These are phyloP conservation scores for Conidiobolus incongruus DNA, from an alignment of 371 early-diverging fungal species.

Conservation along the genomic window DNA sequence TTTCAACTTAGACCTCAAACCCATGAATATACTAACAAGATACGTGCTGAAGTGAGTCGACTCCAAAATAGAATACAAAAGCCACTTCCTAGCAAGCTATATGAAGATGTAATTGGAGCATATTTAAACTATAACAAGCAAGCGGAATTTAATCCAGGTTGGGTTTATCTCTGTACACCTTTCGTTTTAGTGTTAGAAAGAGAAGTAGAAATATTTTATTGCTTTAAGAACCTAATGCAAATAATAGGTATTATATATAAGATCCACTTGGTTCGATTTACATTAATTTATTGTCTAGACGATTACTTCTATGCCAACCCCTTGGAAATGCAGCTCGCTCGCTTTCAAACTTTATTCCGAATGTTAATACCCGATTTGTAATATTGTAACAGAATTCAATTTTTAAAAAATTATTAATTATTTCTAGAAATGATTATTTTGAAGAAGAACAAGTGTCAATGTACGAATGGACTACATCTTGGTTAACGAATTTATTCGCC, in stretches of 20 bases:
- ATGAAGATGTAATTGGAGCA: constrained; percentile 66
- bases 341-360: constrained; percentile 57
- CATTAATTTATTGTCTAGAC: neutral
- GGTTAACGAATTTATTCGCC: constrained; percentile 56
- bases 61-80: constrained; percentile 31
- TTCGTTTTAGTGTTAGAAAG: constrained; percentile 46
- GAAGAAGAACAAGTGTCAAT: constrained; percentile 88
- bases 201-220: constrained; percentile 61
- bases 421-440: constrained; percentile 37
- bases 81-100: constrained; percentile 11
- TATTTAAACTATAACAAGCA: constrained; percentile 54
- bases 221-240: constrained; percentile 50
- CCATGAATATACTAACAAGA: constrained; percentile 49
- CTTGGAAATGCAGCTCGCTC: constrained; percentile 23
- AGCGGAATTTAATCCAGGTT: constrained; percentile 47
- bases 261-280: neutral
- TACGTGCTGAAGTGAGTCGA: constrained; percentile 66
- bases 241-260: constrained; percentile 31
- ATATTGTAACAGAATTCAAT: constrained; percentile 9
- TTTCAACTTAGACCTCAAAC: constrained; percentile 48
- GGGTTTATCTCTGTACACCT: constrained; percentile 66
- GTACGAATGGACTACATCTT: constrained; percentile 76
- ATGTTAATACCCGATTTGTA: constrained; percentile 47
- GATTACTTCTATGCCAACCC: constrained; percentile 23
- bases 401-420: neutral